Percentiles rank a stretch among this genome's conserved stretches.
phyloP scores from a whole-genome alignment of 2,329 filamentous ascomycete genomes.

The Pseudogymnoascus sp. region DNA sequence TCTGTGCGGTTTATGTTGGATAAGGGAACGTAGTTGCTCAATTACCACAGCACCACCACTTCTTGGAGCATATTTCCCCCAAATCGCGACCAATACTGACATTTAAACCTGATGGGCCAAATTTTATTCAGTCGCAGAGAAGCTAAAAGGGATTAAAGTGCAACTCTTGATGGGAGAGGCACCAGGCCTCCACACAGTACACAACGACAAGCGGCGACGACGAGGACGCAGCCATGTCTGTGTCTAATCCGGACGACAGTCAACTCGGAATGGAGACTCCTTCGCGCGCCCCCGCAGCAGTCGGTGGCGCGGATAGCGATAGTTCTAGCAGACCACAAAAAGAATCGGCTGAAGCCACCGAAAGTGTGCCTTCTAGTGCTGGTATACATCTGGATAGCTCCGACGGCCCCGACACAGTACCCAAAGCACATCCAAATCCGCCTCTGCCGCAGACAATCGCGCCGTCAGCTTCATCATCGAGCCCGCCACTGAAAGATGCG shows the following conservation, averaged over 20 bases:
- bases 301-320: background rate
- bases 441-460: background rate
- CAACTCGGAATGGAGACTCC: background rate
- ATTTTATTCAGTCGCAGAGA: background rate
- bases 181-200: background rate
- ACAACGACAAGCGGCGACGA: background rate
- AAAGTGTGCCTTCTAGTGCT: background rate
- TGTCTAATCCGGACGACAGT: background rate
- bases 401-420: background rate
- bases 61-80: background rate
- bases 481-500: constrained; percentile 1
- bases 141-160: background rate
- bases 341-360: background rate
- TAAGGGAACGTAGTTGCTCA: constrained; percentile 3
- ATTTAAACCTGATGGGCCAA: background rate
- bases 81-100: background rate
- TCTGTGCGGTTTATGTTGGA: background rate
- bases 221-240: background rate
- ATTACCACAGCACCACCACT: constrained; percentile 1
- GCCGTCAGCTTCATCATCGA: background rate
- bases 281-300: background rate
- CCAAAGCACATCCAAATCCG: background rate
- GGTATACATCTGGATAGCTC: background rate
- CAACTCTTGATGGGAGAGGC: background rate
- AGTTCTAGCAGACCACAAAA: background rate